These are phyloP conservation scores for Solanum paucissectum DNA, from an alignment of 257 asterid genomes.

Conservation along the genomic window DNA sequence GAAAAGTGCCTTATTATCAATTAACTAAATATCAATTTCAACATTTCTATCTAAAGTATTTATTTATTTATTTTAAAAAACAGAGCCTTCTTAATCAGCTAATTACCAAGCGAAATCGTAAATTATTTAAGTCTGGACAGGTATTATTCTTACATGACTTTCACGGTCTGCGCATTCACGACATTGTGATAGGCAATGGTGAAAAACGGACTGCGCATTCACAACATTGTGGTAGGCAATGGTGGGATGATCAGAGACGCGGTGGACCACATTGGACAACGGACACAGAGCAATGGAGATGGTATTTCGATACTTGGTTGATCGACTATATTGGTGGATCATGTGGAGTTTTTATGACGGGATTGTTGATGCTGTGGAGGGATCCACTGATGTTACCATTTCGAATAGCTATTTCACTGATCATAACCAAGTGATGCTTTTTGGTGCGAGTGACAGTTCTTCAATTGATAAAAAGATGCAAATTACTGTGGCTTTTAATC, in stretches of 20 bases:
- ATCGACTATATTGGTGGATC: constrained; percentile 63
- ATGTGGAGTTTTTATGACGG: constrained; percentile 48
- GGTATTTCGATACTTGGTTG: constrained; percentile 62
- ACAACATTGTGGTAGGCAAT: constrained; percentile 19
- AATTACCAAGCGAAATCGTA: no score
- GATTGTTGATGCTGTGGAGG: constrained; percentile 46
- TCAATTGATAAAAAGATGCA: constrained; percentile 51
- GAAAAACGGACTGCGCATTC: constrained; percentile 39
- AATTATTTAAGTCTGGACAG: neutral
- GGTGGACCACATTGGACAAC: constrained; percentile 36
- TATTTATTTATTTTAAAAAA: no score
- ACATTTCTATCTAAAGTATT: neutral
- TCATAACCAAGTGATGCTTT: constrained; percentile 70
- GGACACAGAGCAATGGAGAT: constrained; percentile 61
- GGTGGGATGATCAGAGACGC: constrained; percentile 62
- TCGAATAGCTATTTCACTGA: constrained; percentile 74
- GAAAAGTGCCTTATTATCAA: neutral
- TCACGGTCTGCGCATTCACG: constrained; percentile 41
- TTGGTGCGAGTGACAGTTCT: constrained; percentile 51
- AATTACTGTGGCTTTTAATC: constrained; percentile 68
- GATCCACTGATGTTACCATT: constrained; percentile 58
- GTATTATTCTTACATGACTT: constrained; percentile 53
- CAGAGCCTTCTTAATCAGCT: neutral
- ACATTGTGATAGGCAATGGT: constrained; percentile 30
- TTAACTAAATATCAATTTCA: neutral